Evolutionary conservation across 257 asterid species (phyloP), one percentile per base, ranked within the genome.

Genomic region (Oldenlandia corymbosa): DNA sequence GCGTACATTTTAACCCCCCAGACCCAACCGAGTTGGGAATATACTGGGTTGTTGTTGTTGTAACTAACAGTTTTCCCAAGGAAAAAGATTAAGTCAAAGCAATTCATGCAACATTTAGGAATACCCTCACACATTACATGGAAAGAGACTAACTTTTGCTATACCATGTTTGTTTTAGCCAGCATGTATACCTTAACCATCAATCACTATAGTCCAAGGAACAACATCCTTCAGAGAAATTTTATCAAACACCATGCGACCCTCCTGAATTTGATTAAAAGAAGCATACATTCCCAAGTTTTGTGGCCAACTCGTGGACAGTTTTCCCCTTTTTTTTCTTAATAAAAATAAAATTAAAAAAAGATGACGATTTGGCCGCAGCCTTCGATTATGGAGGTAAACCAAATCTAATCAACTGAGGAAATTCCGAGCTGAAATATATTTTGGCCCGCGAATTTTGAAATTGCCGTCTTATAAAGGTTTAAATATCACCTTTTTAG

Each of bases 201-300:
- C 85, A 27, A 90, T 85, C 81, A 90, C 81, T 45, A 78, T 87
- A 64, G 72, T 78, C 95, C 94, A 90, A 68, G 95, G 11, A 68
- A 90, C 88, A 31, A 87, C 76, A 74, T 85, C 94, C 74, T 52
- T 78, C 0, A 80, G 60, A 31, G 84, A 76, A 89, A 87, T 90
- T 84, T 83, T 85, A 81, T 83, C 95, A 51, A 83, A 87, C 90
- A 90, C 63, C 32, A 72, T 51, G 2, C 91, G 94, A 8, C 88
- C 94, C 7, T 81, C 86, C n/a, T 61, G 62, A 27, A 87, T 78
- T 20, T 73, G 39, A 39, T 93, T 88, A 68, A 90, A 80, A 1
- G 75, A 69, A 0, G 70, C 73, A 65, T 84, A 87, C 85, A 87
- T 68, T 13, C 95, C 95, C 95, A 26, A 76, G 68, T 36, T 83